Evolutionary conservation across 208 protist species (phyloP).

Genomic region (Wallacemonas collosoma): DNA sequence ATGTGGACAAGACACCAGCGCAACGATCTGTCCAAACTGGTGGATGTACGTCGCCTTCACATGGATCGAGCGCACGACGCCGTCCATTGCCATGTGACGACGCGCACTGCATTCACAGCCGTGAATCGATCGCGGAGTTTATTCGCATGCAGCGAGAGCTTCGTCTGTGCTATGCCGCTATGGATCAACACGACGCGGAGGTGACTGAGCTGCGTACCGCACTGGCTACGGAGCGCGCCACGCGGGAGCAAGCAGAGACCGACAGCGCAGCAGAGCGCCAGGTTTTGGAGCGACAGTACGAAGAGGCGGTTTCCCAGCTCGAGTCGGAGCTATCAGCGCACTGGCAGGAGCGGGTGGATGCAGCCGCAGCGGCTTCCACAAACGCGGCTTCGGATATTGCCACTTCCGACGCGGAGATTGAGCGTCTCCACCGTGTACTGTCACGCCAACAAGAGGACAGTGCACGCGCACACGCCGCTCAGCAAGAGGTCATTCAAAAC

Average conservation of each 20-base stretch:
- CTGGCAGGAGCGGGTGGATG: conserved; percentile 20
- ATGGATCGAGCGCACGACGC: background rate
- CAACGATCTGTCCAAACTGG: background rate
- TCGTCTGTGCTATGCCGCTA: conserved; percentile 43
- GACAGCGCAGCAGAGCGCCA: background rate
- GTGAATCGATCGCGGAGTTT: conserved; percentile 71
- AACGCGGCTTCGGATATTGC: conserved; percentile 15
- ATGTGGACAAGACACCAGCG: background rate
- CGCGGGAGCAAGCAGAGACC: background rate
- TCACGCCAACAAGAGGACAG: background rate
- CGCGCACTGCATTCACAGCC: conserved; percentile 60
- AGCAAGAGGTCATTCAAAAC: conserved; percentile 17
- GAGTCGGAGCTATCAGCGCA: background rate
- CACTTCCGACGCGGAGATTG: conserved; percentile 1
- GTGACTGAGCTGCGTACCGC: background rate
- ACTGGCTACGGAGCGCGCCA: background rate
- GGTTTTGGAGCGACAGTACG: background rate
- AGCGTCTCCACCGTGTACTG: background rate
- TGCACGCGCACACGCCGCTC: background rate
- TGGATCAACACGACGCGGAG: conserved; percentile 43
- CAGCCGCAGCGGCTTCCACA: conserved; percentile 13
- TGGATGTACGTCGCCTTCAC: background rate
- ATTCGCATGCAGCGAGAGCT: conserved; percentile 62
- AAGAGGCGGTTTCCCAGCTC: background rate
- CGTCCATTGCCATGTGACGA: conserved; percentile 29